Percentiles rank a stretch among this genome's conserved stretches.
Conservation (phyloP, 2,329 filamentous ascomycete genomes). For the Bipolaris oryzae region DNA sequence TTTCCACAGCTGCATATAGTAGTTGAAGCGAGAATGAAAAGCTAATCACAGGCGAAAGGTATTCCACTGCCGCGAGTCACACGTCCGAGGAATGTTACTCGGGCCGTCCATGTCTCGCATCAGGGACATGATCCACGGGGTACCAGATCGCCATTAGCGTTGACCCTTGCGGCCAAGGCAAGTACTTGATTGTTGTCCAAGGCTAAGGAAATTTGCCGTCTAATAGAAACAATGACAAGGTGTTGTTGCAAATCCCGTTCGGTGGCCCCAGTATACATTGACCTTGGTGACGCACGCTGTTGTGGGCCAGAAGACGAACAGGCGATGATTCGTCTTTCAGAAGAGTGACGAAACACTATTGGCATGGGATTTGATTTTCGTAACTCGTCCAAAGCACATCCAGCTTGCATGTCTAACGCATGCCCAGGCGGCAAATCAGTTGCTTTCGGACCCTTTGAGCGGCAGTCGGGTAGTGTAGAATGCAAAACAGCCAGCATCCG, state of each 20-base stretch:
- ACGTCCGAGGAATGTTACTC: slow-evolving; percentile 1
- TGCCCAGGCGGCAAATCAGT: background rate
- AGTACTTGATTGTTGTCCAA: background rate
- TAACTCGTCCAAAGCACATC: background rate
- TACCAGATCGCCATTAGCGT: slow-evolving; percentile 10
- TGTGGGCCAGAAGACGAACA: background rate
- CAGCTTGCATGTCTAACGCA: no score
- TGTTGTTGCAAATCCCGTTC: background rate
- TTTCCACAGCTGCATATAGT: slow-evolving; percentile 5
- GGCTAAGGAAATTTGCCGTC: background rate
- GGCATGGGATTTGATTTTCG: background rate
- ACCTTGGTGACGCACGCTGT: background rate
- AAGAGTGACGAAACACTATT: background rate
- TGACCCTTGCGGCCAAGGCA: background rate
- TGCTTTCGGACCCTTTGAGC: background rate
- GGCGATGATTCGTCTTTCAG: background rate
- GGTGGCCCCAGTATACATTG: background rate
- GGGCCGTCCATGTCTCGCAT: background rate
- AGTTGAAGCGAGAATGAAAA: background rate
- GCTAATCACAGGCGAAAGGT: background rate
- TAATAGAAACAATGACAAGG: background rate
- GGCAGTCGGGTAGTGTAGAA: background rate
- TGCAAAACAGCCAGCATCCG: background rate
- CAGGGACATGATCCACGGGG: slow-evolving; percentile 2
- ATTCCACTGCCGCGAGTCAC: background rate